A percentile compares a stretch with the other conserved stretches of the same genome.
These are phyloP conservation scores for Intubia oerlemansii DNA, from an alignment of 2,329 filamentous ascomycete species.

Conservation along the genomic window DNA sequence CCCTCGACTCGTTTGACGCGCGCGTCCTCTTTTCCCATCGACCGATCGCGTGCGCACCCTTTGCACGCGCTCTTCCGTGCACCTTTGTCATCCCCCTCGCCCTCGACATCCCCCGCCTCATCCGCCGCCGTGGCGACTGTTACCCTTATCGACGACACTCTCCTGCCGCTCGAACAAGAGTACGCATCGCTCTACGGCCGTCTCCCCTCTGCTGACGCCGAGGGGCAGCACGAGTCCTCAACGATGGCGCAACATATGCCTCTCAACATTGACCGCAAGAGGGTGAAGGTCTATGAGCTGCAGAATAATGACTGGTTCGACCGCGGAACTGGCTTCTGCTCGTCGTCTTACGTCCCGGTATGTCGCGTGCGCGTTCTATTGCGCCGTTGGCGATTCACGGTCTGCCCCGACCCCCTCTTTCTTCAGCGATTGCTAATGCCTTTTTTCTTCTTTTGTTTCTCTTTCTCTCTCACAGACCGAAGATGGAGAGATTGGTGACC, in stretches of 20 bases:
- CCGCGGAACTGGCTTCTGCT: slow-evolving; percentile 88
- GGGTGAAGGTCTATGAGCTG: slow-evolving; percentile 98
- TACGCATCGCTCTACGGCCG: slow-evolving; percentile 31
- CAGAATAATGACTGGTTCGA: slow-evolving; percentile 99
- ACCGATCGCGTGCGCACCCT: slow-evolving; percentile 4
- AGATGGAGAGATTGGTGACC: slow-evolving; percentile 47
- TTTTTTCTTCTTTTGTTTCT: not conserved
- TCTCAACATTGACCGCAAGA: slow-evolving; percentile 46
- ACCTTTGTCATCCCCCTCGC: too few relatives aligned
- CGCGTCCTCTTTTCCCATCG: too few relatives aligned
- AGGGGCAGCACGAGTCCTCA: slow-evolving; percentile 37
- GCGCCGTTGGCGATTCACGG: too few relatives aligned
- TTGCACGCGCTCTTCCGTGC: too few relatives aligned
- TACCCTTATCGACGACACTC: slow-evolving; percentile 29
- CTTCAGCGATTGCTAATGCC: too few relatives aligned
- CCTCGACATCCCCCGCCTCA: slow-evolving; percentile 12
- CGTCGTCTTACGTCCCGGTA: slow-evolving; percentile 55
- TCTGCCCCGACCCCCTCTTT: too few relatives aligned
- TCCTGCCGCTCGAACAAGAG: slow-evolving; percentile 39
- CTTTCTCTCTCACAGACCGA: not conserved
- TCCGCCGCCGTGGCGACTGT: slow-evolving; percentile 30
- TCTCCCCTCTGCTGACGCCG: slow-evolving; percentile 17
- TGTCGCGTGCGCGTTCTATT: slow-evolving; percentile 3
- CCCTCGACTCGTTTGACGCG: slow-evolving; percentile 8
- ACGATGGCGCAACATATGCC: slow-evolving; percentile 53